phyloP scores from a whole-genome alignment of 371 early-diverging fungal species.

The Mortierella sp. region DNA sequence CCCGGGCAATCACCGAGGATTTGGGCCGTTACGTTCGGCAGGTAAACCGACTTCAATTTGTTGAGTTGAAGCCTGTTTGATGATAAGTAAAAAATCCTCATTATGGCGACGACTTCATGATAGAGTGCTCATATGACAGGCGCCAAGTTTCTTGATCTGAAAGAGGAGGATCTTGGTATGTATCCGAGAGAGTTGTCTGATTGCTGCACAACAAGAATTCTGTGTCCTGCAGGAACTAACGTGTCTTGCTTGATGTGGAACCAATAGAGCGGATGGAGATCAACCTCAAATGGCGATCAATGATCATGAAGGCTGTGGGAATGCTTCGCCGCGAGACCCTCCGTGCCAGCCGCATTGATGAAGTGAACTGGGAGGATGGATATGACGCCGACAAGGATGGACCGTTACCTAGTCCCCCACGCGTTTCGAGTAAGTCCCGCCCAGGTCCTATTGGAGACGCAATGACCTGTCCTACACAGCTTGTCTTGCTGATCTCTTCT shows the following conservation, averaged over 20 bases:
- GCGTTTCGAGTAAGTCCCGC: slow-evolving; percentile 4
- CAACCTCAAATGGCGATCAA: slow-evolving; percentile 50
- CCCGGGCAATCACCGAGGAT: slow-evolving; percentile 47
- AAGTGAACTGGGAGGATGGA: slow-evolving; percentile 48
- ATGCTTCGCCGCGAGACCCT: slow-evolving; percentile 48
- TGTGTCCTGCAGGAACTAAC: too few relatives aligned
- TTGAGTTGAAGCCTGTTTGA: neutral
- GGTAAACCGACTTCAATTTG: slow-evolving; percentile 18
- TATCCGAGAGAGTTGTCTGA: too few relatives aligned
- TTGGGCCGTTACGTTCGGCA: slow-evolving; percentile 50
- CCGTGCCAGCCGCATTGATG: slow-evolving; percentile 32
- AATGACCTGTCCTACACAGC: too few relatives aligned
- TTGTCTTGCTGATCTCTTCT: neutral
- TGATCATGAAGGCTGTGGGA: slow-evolving; percentile 51
- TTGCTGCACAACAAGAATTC: too few relatives aligned
- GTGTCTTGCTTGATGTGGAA: too few relatives aligned
- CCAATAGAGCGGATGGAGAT: slow-evolving; percentile 49
- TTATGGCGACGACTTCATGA: too few relatives aligned
- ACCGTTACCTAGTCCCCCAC: slow-evolving; percentile 3
- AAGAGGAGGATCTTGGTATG: slow-evolving; percentile 44
- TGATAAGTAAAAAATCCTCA: too few relatives aligned
- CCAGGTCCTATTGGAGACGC: too few relatives aligned
- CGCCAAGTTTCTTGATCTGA: slow-evolving; percentile 41
- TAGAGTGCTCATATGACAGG: slow-evolving; percentile 47
- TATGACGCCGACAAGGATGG: slow-evolving; percentile 40